Evolutionary conservation across 345 rosid species (phyloP).

Genomic region (sweet orange (Citrus sinensis)): DVS_A1.0 CM039164.1:1837501-1838000

Average conservation of each 20-base stretch:
- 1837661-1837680: constrained; percentile 65
- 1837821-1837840: constrained; percentile 81
- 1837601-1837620: constrained; percentile 23
- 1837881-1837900: constrained; percentile 76
- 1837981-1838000: constrained; percentile 52
- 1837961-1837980: constrained; percentile 70
- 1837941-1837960: constrained; percentile 59
- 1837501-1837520: not conserved
- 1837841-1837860: constrained; percentile 78
- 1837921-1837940: constrained; percentile 76
- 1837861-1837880: constrained; percentile 69
- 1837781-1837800: constrained; percentile 89
- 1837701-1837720: constrained; percentile 87
- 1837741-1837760: constrained; percentile 86
- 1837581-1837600: constrained; percentile 87
- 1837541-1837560: too few relatives aligned
- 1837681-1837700: constrained; percentile 74
- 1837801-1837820: constrained; percentile 71
- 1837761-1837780: constrained; percentile 49
- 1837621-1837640: constrained; percentile 58
- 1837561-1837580: constrained; percentile 25
- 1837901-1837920: constrained; percentile 78
- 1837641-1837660: constrained; percentile 82
- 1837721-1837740: constrained; percentile 89
- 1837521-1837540: not conserved